Percentiles rank a stretch among this genome's conserved stretches.
Conservation (phyloP, 106 monocot genomes). For the Dioscorea alata region DNA sequence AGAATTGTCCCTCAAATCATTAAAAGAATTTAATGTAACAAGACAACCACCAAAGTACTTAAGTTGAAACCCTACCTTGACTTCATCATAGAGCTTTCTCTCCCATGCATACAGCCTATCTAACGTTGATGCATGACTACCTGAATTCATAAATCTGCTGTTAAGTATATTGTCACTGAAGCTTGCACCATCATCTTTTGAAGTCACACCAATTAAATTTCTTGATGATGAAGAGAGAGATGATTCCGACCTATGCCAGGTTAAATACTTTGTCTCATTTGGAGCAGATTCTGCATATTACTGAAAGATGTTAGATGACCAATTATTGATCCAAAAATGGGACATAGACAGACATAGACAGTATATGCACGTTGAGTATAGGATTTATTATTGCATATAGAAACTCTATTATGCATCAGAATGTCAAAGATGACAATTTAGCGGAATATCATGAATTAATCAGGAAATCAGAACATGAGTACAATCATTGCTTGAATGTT, state of each 20-base stretch:
- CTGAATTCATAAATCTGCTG: conserved; percentile 85
- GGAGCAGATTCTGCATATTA: conserved; percentile 46
- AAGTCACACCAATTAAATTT: conserved; percentile 38
- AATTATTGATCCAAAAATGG: background rate
- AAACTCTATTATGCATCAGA: no score
- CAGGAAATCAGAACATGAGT: no score
- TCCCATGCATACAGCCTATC: conserved; percentile 99
- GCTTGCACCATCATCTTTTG: conserved; percentile 39
- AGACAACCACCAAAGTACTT: background rate
- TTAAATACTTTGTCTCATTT: conserved; percentile 68
- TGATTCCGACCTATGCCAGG: conserved; percentile 82
- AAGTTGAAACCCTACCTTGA: conserved; percentile 50
- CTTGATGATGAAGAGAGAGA: conserved; percentile 77
- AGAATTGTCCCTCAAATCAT: background rate
- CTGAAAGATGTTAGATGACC: background rate
- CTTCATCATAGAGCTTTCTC: conserved; percentile 98
- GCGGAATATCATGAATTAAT: no score
- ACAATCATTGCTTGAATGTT: no score
- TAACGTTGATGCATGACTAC: conserved; percentile 92
- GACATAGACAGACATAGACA: background rate
- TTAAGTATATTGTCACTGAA: conserved; percentile 31
- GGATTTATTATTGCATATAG: no score
- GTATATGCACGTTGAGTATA: no score
- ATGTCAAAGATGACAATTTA: no score
- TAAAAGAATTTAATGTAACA: background rate